Base-by-base conservation (phyloP, 140 eudicot genomes). In the Oenanthe javanica region DNA sequence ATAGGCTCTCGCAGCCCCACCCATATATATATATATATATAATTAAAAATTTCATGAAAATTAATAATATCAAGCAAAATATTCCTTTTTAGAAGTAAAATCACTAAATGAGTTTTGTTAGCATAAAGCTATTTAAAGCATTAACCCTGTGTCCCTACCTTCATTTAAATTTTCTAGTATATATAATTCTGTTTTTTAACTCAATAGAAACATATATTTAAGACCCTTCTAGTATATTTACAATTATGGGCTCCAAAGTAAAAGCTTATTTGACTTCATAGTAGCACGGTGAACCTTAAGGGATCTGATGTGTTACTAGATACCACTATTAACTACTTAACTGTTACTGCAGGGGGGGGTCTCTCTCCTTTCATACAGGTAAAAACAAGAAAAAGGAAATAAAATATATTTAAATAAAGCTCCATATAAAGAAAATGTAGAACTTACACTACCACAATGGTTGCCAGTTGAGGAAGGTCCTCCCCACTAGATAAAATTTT, bases 401-500 rank as follows among this genome's bases (percentile, higher is more conserved):
- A 16, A 36, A 12, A 13, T 27, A 14, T 27, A 67, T 67, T 21
- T 6, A 67, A 67, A 67, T 67, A 40, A 13, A 67, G n/a, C 45
- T 10, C 4, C 4, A 67, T 21, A 23, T 5, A 2, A 16, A 18
- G 25, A 23, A 49, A 43, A n/a, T 23, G 42, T 73, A 83, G 77
- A 83, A 84, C 97, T 89, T 87, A 95, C 99, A 92, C 97, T 4
- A 91, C 96, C 70, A 95, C 93, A 55, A 89, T 91, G 45, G 95
- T 84, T 21, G 95, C 97, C 71, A 95, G 76, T 77, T 92, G 99
- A 82, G 99, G 99, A 87, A 92, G 96, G 77, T 92, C 96, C 76
- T 86, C 86, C 57, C 90, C 85, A 0, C 79, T 87, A 38, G 9
- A 45, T 47, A 86, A 77, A 84, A 76, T 69, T 84, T 89, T 87